These are phyloP conservation scores for Nicotiana noctiflora DNA, from an alignment of 257 asterid genomes.

Conservation along the genomic window DNA sequence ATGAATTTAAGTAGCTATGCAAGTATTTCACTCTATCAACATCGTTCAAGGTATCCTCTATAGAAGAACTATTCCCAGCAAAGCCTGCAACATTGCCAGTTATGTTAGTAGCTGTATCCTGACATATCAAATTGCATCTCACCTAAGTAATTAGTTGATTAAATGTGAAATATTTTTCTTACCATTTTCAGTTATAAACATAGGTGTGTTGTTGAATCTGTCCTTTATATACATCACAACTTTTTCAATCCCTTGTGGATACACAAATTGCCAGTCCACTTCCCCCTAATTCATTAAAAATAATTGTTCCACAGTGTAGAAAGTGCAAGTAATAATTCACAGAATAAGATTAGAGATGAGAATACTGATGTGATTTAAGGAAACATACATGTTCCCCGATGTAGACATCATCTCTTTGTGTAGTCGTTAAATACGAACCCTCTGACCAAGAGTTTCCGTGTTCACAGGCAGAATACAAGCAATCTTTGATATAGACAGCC, in stretches of 20 bases:
- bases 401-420: slow-evolving; percentile 29
- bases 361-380: neutral
- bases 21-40: slow-evolving; percentile 40
- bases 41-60: slow-evolving; percentile 20
- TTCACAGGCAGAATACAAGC: too few relatives aligned
- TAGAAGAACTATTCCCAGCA: slow-evolving; percentile 25
- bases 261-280: too few relatives aligned
- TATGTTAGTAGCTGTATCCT: neutral
- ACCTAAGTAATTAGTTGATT: neutral
- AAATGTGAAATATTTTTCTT: neutral
- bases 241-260: too few relatives aligned
- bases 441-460: slow-evolving; percentile 20
- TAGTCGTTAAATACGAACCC: slow-evolving; percentile 30
- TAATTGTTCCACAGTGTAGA: too few relatives aligned
- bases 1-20: slow-evolving; percentile 32
- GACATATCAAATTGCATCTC: neutral
- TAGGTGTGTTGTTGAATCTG: slow-evolving; percentile 49
- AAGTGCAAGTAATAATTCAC: neutral
- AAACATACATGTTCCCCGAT: slow-evolving; percentile 44
- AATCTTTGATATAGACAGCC: too few relatives aligned
- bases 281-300: too few relatives aligned
- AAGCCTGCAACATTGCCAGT: slow-evolving; percentile 25
- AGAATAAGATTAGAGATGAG: neutral
- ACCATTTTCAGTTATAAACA: slow-evolving; percentile 61
- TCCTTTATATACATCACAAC: too few relatives aligned